Evolutionary conservation across 202 grass and related monocot genomes (phyloP), one percentile per base, ranked within the genome.

Genomic region (Brachypodium distachyon): DNA sequence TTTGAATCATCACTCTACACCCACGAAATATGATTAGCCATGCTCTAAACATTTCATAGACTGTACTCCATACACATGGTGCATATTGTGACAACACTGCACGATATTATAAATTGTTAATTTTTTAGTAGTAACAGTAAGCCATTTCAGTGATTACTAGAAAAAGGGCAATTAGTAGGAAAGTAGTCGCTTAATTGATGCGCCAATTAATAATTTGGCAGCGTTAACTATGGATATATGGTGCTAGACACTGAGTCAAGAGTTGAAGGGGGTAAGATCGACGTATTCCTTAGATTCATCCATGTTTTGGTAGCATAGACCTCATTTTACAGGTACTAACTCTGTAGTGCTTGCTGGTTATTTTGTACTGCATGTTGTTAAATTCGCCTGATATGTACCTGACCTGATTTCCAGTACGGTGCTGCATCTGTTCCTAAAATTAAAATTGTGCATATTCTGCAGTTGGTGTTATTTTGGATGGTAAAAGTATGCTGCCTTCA

Each of bases 401-500:
- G 23, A 47, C 33, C 27, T 76, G 13, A 64, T 84, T 55, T 71
- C 16, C 55, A 49, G 11, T 54, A 6, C 38, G 18, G 23, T n/a
- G 12, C 62, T 46, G 1, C 40, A 19, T 42, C 34, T 83, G 67
- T 47, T 55, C 28, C 44, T 21, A 41, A 61, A 80, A 77, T 39
- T 33, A 58, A 72, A 21, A 25, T 72, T 61, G 28, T 80, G 69
- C 11, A 21, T 60, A 48, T 72, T 72, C 12, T 81, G 65, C 77
- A 89, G 86, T 85, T 85, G 86, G 86, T 5, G 49, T 77, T 59
- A 88, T 88, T 72, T 72, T 88, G 77, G 86, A 84, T 72, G 77
- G 82, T 67, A 81, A 41, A 67, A 85, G 41, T 76, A 16, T 46
- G 65, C 19, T 89, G 51, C 5, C 55, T 27, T 12, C 57, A 43